Evolutionary conservation across 805 yeast species (phyloP), one percentile per base, ranked within the genome.

Genomic region (Ogataea salicorniae): DNA sequence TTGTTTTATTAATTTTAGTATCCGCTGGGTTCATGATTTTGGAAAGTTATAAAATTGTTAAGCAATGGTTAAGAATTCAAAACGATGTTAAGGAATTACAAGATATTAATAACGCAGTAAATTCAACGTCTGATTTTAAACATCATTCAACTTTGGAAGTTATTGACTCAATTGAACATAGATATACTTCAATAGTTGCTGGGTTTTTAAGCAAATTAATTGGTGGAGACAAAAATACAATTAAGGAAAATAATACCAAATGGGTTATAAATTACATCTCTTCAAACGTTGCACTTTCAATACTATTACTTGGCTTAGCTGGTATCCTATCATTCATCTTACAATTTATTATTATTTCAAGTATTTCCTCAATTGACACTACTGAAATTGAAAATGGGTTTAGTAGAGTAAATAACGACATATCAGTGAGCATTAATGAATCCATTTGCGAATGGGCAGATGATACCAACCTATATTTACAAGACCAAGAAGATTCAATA

Each of bases 391-490:
- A 45, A 9, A 23, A 36, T 3, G 51, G 55, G 2, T 37, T 49
- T n/a, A 44, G 37, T 1, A 40, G 57, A 1, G 40, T 56, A 8
- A 39, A 51, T 5, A 46, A 47, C 8, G 46, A 52, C 13, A 47
- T 61, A 0, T 15, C 49, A 8, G 17, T 34, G n/a, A 56, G 45
- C 18, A 42, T 78, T 4, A 59, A 63, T 35, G 52, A 54, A 1
- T 71, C 75, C 5, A 46, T 78, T 33, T 39, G 52, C 20, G 49
- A 54, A 3, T 85, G 92, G 92, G 64, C 77, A 0, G 61, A 64
- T 34, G 67, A 72, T 14, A 80, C 90, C 0, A 89, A 89, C 57
- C 48, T 45, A 0, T 79, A 78, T 48, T 67, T 91, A 7, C 54
- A 62, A 6, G 44, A 52, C 0, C 75, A 81, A 37, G 82, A 86